Conservation (phyloP, 805 yeast species). For the Candida endomychidarum region DNA sequence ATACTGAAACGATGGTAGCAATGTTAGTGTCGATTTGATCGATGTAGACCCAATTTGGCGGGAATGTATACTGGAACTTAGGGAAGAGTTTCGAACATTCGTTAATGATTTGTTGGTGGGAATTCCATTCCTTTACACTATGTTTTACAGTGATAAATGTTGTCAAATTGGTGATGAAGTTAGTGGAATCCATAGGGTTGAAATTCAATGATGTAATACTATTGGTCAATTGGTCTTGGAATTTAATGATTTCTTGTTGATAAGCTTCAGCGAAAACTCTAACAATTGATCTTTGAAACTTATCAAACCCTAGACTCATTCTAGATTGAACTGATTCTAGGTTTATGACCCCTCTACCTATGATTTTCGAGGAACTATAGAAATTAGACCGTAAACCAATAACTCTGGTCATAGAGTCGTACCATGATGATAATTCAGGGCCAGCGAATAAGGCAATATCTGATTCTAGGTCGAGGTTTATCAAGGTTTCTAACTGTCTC, state of each 20-base stretch:
- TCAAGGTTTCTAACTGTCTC: slow-evolving; percentile 54
- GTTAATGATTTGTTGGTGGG: background rate
- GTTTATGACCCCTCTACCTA: slow-evolving; percentile 34
- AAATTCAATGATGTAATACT: slow-evolving; percentile 25
- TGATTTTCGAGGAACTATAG: slow-evolving; percentile 31
- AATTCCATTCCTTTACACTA: slow-evolving; percentile 8
- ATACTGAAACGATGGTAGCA: slow-evolving; percentile 39
- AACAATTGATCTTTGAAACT: slow-evolving; percentile 53
- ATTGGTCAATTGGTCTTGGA: slow-evolving; percentile 22
- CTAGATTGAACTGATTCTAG: slow-evolving; percentile 55
- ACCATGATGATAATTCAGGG: slow-evolving; percentile 49
- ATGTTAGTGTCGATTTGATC: slow-evolving; percentile 62
- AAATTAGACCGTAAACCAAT: slow-evolving; percentile 44
- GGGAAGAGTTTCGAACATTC: slow-evolving; percentile 7
- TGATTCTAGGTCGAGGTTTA: slow-evolving; percentile 50
- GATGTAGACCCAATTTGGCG: slow-evolving; percentile 54
- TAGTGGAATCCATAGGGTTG: slow-evolving; percentile 12
- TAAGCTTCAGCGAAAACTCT: slow-evolving; percentile 41
- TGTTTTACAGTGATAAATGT: slow-evolving; percentile 10
- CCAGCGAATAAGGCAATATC: slow-evolving; percentile 16
- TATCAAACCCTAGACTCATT: slow-evolving; percentile 53
- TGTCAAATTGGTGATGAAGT: slow-evolving; percentile 10
- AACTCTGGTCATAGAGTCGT: slow-evolving; percentile 43
- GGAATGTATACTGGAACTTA: slow-evolving; percentile 35
- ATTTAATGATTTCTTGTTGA: slow-evolving; percentile 23